Evolutionary conservation across 2,329 filamentous ascomycete species (phyloP).

Genomic region (Phialophora tarda): DNA sequence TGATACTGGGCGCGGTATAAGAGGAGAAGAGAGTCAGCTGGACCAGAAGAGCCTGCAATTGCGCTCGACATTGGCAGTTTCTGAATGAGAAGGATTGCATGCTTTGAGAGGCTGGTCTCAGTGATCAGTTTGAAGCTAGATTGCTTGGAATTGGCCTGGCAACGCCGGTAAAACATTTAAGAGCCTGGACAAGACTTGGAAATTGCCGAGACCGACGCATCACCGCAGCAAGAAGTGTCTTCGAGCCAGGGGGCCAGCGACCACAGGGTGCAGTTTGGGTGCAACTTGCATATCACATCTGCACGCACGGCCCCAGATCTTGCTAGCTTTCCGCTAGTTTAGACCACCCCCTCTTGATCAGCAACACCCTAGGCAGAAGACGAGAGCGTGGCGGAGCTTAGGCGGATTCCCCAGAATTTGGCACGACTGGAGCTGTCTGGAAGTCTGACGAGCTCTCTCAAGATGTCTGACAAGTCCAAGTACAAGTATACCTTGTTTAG

Average conservation of each 20-base stretch:
- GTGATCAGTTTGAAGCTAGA: neutral
- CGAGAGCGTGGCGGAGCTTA: neutral
- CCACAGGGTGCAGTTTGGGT: neutral
- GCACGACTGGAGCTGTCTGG: neutral
- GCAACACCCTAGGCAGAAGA: neutral
- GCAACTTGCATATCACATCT: constrained; percentile 9
- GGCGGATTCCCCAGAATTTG: constrained; percentile 1
- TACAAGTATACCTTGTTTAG: constrained; percentile 56
- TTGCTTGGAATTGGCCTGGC: constrained; percentile 2
- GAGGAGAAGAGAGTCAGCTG: constrained; percentile 15
- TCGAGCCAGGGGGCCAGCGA: constrained; percentile 3
- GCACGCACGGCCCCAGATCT: constrained; percentile 4
- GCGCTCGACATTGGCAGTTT: neutral
- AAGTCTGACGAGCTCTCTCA: neutral
- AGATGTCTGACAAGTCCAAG: constrained; percentile 12
- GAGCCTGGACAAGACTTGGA: constrained; percentile 15
- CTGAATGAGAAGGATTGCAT: neutral
- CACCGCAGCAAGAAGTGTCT: neutral
- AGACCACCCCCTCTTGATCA: neutral
- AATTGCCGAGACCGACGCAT: constrained; percentile 4
- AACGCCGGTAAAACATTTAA: constrained; percentile 19
- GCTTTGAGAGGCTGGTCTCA: neutral
- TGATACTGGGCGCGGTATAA: constrained; percentile 10
- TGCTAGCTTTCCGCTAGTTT: constrained; percentile 8
- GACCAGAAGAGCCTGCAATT: neutral